A percentile compares a stretch with the other conserved stretches of the same genome.
These are phyloP conservation scores for Neofusicoccum umdonicola DNA, from an alignment of 2,329 filamentous ascomycete genomes.

Conservation along the genomic window DNA sequence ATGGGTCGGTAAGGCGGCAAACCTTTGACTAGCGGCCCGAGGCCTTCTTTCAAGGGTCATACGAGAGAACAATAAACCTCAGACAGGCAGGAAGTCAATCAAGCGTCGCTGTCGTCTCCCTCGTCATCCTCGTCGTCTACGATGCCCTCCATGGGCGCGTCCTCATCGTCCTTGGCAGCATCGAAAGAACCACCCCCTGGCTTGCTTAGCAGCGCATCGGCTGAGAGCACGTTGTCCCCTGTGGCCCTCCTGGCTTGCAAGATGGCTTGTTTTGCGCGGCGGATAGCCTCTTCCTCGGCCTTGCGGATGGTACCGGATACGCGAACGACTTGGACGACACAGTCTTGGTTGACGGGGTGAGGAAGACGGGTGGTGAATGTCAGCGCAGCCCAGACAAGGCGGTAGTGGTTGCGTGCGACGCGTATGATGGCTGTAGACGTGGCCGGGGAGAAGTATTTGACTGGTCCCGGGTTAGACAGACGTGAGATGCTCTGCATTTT, in stretches of 20 bases:
- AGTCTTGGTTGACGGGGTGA: slow-evolving; percentile 58
- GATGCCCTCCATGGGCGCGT: not conserved
- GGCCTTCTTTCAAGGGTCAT: not conserved
- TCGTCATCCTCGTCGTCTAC: not conserved
- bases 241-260: not conserved
- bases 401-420: slow-evolving; percentile 77
- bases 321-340: slow-evolving; percentile 79
- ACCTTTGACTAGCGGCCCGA: not conserved
- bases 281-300: slow-evolving; percentile 84
- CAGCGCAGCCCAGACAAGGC: slow-evolving; percentile 85
- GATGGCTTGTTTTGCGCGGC: slow-evolving; percentile 58
- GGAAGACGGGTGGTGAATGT: slow-evolving; percentile 74
- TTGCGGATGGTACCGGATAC: slow-evolving; percentile 93
- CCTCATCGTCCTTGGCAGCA: not conserved
- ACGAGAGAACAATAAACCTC: not conserved
- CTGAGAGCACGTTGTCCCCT: not conserved
- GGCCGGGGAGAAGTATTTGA: slow-evolving; percentile 90
- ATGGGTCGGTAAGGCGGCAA: not conserved
- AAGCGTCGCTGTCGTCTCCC: not conserved
- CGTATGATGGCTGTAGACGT: slow-evolving; percentile 92
- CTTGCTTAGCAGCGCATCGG: slow-evolving; percentile 1
- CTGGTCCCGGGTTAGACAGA: slow-evolving; percentile 43
- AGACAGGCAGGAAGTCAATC: not conserved
- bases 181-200: not conserved
- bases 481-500: too few relatives aligned